These are phyloP conservation scores for Celoporthe dispersa DNA, from an alignment of 2,329 filamentous ascomycete genomes.

Conservation along the genomic window DNA sequence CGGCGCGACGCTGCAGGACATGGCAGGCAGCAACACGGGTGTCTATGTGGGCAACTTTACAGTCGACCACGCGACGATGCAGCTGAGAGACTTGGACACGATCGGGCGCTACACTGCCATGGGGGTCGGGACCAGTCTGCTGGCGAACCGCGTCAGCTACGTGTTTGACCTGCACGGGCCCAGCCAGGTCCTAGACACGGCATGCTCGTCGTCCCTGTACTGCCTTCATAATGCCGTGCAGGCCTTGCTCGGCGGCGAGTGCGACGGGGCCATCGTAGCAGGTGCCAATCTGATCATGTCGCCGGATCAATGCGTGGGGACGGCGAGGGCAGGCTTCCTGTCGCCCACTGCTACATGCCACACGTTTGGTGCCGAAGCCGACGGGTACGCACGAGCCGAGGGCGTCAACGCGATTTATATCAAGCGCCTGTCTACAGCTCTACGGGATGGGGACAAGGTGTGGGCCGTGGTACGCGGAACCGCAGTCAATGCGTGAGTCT, in stretches of 20 bases:
- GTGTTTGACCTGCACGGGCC: slow-evolving; percentile 45
- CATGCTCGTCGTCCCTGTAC: slow-evolving; percentile 38
- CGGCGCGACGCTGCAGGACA: slow-evolving; percentile 36
- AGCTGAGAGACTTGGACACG: slow-evolving; percentile 29
- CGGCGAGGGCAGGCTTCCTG: slow-evolving; percentile 26
- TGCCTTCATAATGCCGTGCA: slow-evolving; percentile 22
- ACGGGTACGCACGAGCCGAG: slow-evolving; percentile 48
- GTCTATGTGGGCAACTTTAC: slow-evolving; percentile 41
- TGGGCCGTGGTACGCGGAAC: neutral
- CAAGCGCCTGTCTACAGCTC: neutral
- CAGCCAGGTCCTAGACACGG: slow-evolving; percentile 45
- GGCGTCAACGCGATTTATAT: neutral
- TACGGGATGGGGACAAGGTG: neutral
- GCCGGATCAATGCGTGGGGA: neutral
- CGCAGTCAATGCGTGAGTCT: neutral
- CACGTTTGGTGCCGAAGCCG: slow-evolving; percentile 46
- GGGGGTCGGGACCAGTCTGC: slow-evolving; percentile 33
- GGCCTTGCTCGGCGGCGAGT: slow-evolving; percentile 9
- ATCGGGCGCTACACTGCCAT: slow-evolving; percentile 38
- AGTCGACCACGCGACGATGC: slow-evolving; percentile 35
- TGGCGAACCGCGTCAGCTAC: slow-evolving; percentile 46
- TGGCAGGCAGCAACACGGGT: slow-evolving; percentile 37
- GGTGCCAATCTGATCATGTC: slow-evolving; percentile 32
- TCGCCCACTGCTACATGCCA: slow-evolving; percentile 35
- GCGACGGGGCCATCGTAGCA: slow-evolving; percentile 19